Evolutionary conservation across 768 basidiomycete species (phyloP), one percentile per base, ranked within the genome.

Genomic region (Tulasnella sp.): DNA sequence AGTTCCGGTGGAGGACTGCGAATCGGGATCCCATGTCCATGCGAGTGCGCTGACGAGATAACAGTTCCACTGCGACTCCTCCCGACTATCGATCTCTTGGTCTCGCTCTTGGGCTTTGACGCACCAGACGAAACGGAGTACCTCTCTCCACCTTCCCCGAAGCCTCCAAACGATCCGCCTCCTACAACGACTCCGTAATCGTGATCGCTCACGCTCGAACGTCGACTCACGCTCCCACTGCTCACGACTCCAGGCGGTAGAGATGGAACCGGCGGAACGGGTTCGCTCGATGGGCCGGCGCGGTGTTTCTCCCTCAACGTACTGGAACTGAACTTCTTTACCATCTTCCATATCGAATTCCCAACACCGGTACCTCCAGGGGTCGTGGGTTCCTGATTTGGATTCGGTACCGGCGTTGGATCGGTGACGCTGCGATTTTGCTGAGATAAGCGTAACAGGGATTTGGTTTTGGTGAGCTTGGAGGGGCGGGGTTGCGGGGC

Each of bases 311-410:
- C 71, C 62, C 64, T 63, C 62, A 72, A 64, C 35, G 71, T 72
- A 19, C 71, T 72, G 17, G 71, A 63, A 37, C 71, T 72, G 44
- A 72, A 72, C 62, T 72, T 72, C 44, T 72, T 72, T 35, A 72
- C 62, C 62, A 72, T 39, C 62, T 32, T 63, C 71, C 71, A 72
- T 1, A 72, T 37, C 16, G 71, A 72, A 8, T n/a, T 63, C 22
- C 71, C 71, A 32, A 63, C 62, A 1, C 34, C 14, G 7, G 69
- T 36, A 9, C 35, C 29, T 9, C 42, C 29, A 17, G 34, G 39
- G 11, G 59, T 72, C 12, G 62, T 19, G 14, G 42, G 47, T 62
- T 36, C 40, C 19, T 17, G 34, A 9, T 47, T 29, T 32, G 67
- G 32, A n/a, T 19, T 19, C n/a, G 64, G n/a, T 19, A 41, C 5